Percentiles rank a stretch among this genome's conserved stretches.
Evolutionary conservation across 495 filamentous ascomycete genomes (phyloP).

Genomic region (Podospora conica): DNA sequence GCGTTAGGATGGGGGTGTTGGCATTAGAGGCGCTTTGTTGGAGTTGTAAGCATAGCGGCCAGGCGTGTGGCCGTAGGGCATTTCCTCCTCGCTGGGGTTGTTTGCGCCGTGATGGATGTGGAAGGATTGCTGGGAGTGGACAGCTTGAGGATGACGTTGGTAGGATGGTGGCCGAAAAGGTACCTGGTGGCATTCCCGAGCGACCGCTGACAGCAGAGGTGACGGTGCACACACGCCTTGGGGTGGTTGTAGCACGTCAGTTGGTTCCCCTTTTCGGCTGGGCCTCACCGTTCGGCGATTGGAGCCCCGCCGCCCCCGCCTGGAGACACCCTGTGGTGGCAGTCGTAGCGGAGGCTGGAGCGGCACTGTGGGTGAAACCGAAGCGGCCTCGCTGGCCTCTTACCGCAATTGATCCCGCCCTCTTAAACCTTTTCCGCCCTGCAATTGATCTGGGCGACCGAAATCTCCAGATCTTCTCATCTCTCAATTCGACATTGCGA

Average conservation of each 20-base stretch:
- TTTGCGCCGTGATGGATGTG: neutral
- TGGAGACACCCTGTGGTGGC: neutral
- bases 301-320: neutral
- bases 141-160: conserved; percentile 10
- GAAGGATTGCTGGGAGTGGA: neutral
- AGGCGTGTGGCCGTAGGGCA: neutral
- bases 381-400: conserved; percentile 20
- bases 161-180: neutral
- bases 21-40: conserved; percentile 7
- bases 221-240: neutral
- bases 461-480: conserved; percentile 1
- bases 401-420: neutral
- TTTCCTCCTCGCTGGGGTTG: neutral
- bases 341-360: conserved; percentile 3
- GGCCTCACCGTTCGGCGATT: neutral
- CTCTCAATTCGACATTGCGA: conserved; percentile 1
- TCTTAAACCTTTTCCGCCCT: neutral
- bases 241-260: neutral
- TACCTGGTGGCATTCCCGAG: neutral
- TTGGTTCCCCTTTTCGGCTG: neutral
- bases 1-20: conserved; percentile 3
- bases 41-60: conserved; percentile 3
- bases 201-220: neutral
- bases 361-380: conserved; percentile 17
- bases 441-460: conserved; percentile 18